Base-by-base conservation (phyloP, 345 rosid genomes). In the Cardamine chenopodiifolia region DNA sequence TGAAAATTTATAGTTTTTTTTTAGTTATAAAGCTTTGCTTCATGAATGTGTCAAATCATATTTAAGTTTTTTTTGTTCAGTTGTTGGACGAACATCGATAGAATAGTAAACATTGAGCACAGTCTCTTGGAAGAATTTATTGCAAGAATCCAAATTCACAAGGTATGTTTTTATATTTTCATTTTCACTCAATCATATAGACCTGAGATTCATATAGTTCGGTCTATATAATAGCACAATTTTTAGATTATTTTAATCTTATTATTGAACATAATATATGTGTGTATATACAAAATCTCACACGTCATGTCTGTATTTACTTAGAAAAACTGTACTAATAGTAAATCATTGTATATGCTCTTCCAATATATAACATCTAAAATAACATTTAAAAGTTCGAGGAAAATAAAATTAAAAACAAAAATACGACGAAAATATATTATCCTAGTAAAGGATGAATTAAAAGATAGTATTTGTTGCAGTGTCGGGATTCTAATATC, bases 81-180 rank as follows among this genome's bases (percentile, higher is more conserved):
- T 81, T 86, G 78, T 76, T 92, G 92, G 96, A 81, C 72, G 56
- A 84, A 84, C 80, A 90, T 86, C 7, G 88, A 85, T 67, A 83
- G 85, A 73, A 77, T 90, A 78, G 89, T 87, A 64, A 86, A 74
- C 79, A 57, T 84, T 10, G 90, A 86, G 66, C 87, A 86, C 58
- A 66, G 70, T 68, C 85, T 83, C 82, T 87, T 92, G 93, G 98
- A 92, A 79, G 88, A 86, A 55, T 90, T 93, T 15, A 73, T 92
- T 66, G 84, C 78, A 55, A 81, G 68, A 63, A 67, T 90, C 65
- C 83, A 31, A 50, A 53, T 77, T 42, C 90, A 85, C 54, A 86
- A 88, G 91, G 98, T 92, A 50, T 56, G 66, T 4, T 56, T 35
- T 50, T 19, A 32, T 70, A 20, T 14, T 63, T 65, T 65, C 54